These are phyloP conservation scores for Pseudomicrostroma phylloplanum DNA, from an alignment of 1,284 basidiomycete species.

Conservation along the genomic window DNA sequence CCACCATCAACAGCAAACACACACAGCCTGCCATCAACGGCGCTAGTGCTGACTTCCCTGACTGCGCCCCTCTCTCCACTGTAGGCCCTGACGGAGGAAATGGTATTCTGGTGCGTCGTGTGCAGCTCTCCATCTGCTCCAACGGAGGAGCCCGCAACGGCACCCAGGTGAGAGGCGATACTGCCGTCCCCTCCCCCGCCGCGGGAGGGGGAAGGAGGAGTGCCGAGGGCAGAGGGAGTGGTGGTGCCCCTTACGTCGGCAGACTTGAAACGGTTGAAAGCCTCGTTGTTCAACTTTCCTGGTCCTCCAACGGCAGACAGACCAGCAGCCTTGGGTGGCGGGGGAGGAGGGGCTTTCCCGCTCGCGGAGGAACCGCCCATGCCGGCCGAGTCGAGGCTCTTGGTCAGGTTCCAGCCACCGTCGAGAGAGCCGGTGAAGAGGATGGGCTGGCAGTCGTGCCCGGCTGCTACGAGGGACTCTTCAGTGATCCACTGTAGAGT, in stretches of 20 bases:
- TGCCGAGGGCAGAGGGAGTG: slow-evolving; percentile 46
- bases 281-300: slow-evolving; percentile 83
- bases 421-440: slow-evolving; percentile 48
- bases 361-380: slow-evolving; percentile 30
- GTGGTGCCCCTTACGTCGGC: slow-evolving; percentile 74
- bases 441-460: slow-evolving; percentile 94
- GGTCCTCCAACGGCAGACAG: slow-evolving; percentile 61
- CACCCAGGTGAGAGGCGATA: slow-evolving; percentile 62
- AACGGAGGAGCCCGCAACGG: slow-evolving; percentile 59
- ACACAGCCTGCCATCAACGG: slow-evolving; percentile 87
- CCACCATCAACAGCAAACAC: slow-evolving; percentile 73
- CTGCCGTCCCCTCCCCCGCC: slow-evolving; percentile 31
- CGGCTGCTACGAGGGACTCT: slow-evolving; percentile 66
- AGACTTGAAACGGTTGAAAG: slow-evolving; percentile 89
- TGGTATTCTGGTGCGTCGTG: slow-evolving; percentile 93
- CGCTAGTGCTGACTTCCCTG: slow-evolving; percentile 77
- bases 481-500: slow-evolving; percentile 69
- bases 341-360: slow-evolving; percentile 41
- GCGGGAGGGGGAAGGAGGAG: slow-evolving; percentile 2
- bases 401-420: slow-evolving; percentile 36
- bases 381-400: slow-evolving; percentile 37
- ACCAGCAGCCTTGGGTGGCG: slow-evolving; percentile 38
- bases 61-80: slow-evolving; percentile 57
- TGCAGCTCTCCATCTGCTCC: slow-evolving; percentile 61
- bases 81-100: slow-evolving; percentile 60